Evolutionary conservation across 2,329 filamentous ascomycete genomes (phyloP), one percentile per base, ranked within the genome.

Genomic region (Hypoxylon sp.): DNA sequence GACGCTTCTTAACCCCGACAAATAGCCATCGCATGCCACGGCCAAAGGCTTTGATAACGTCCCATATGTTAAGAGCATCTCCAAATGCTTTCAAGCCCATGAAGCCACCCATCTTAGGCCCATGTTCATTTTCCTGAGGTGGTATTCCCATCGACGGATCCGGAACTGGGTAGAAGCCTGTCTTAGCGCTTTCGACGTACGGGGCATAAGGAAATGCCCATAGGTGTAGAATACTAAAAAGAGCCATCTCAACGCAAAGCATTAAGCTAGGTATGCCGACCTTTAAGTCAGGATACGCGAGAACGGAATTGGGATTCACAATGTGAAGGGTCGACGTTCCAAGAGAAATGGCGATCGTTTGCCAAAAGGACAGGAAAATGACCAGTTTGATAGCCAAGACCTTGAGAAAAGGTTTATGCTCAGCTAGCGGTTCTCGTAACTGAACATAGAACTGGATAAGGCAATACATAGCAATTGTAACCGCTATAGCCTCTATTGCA

Each of bases 291-390:
- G 90, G 90, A 45, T 90, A 90, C 32, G 88, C 87, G 11, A 97
- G 79, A 34, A 85, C 84, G 1, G 84, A 78, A 46, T 85, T 90
- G 0, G 91, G 78, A 67, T 89, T 80, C 34, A 86, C 86, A 53
- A 96, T 83, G 14, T 90, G 84, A 3, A 91, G 85, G 3, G 85
- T 84, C 0, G 88, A 88, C 0, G 84, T 86, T 67, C 80, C 84
- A 36, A 87, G 72, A 4, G 83, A 85, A 67, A 87, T 85, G 69
- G 83, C 79, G 3, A 83, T 81, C 2, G 78, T 85, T 80, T 97
- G 93, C 93, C 93, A 97, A 79, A 97, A 97, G 36, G 91, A 94
- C 72, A 97, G 86, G 83, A 97, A 97, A 75, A 97, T 93, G 75
- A 97, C 93, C 28, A 97, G 85, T 80, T 97, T 97, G 81, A 97